Base-by-base conservation (phyloP, 306 rosid species). In the Vicia villosa region DNA sequence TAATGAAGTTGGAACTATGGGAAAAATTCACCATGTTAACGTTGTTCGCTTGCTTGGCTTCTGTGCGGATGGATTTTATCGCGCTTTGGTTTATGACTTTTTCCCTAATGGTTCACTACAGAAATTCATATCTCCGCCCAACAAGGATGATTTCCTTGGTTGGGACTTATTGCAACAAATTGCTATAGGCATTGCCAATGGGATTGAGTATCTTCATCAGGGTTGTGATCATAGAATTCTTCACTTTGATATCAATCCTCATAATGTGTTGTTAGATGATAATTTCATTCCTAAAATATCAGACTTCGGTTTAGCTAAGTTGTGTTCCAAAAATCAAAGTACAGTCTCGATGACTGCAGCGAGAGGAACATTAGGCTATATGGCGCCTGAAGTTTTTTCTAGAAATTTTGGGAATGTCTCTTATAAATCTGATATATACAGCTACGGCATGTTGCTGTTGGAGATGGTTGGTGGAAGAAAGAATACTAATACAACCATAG, bases 391-490 rank as follows among this genome's bases (percentile, higher is more conserved):
- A 42, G 69, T 63, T 3, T 63, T 63, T 42, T 63, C 69, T 13
- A 22, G 46, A 63, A 63, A 63, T 21, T 63, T 63, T 8, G 69
- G 54, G 0, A 22, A 63, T 14, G 69, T 63, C 12, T 63, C 69
- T 22, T 63, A 63, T 21, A 63, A 63, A 38, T 63, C 69, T 42
- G 69, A 63, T 63, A 63, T 63, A 41, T 63, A 63, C 13, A 63
- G 69, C 13, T 63, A 63, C 0, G 69, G 69, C 1, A 63, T 63
- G 69, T 63, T 63, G 8, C 0, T 63, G 14, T 9, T 63, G 2
- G 69, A 63, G 54, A 42, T 63, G 37, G 54, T 63, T 22, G 69
- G 69, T 11, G 69, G 54, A 63, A 42, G 37, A 42, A 63, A 63
- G 14, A 42, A 42, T 63, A 41, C 50, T 5, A 21, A 63, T 2